Base-by-base conservation (phyloP, 2,329 filamentous ascomycete species). In the Escovopsis weberi region DNA sequence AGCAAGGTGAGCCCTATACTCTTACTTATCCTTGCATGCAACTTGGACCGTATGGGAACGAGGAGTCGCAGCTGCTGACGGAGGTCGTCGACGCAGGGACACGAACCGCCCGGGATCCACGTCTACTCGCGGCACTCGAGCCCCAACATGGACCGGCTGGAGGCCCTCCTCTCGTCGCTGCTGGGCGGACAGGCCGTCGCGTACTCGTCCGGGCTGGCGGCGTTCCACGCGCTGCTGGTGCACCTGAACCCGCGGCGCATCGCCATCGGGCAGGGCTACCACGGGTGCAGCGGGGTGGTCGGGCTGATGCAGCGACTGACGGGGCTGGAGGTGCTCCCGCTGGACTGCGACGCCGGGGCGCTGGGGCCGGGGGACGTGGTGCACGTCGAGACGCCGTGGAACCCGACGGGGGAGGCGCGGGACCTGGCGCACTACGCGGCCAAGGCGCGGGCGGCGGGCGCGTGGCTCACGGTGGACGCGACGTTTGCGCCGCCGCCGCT, bases 401-500 rank as follows among this genome's bases (percentile, higher is more conserved):
- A 98, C 61, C 91, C 91, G 0, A 82, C 82, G 2, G 91, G 91
- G 40, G 80, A 82, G 53, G 87, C 87, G 2, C 80, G 76, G 51
- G 69, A 85, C 53, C 78, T 98, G 26, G 28, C 69, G 32, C 62
- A 66, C 42, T 94, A 82, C 59, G 85, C 86, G 0, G 67, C 74
- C 3, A 74, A 77, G 50, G 91, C 91, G 1, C 80, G 81, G 54
- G 66, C 66, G 5, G 66, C 73, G 6, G 87, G 88, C 7, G 87
- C 86, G 8, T 75, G 75, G 44, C 68, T 96, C 39, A 82, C 81
- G 11, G 82, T 96, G 2, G 91, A 98, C 61, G 79, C 85, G 2
- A 98, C 91, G 0, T 95, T 98, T 62, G 91, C 79, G 3, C 91
- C 91, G 35, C 91, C 91, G 30, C 85, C 85, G 26, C 67, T 98